A percentile compares a stretch with the other conserved stretches of the same genome.
phyloP scores from a whole-genome alignment of 768 basidiomycete species.

The Cyclocybe aegerita region DNA sequence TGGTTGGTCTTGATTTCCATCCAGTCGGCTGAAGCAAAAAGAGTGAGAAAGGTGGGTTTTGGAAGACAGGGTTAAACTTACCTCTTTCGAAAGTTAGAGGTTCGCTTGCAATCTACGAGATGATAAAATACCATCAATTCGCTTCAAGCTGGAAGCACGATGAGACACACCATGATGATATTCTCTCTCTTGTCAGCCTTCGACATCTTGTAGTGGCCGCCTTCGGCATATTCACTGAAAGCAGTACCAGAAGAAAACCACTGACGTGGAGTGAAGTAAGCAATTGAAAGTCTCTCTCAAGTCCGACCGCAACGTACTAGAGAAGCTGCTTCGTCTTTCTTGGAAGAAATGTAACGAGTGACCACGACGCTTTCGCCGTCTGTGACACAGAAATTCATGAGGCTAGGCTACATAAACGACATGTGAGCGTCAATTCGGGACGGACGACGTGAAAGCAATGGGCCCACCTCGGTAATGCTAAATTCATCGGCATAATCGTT shows the following conservation, averaged over 20 bases:
- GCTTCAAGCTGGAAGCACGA: slow-evolving; percentile 11
- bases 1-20: slow-evolving; percentile 98
- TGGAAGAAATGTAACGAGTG: slow-evolving; percentile 92
- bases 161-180: slow-evolving; percentile 75
- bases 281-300: background rate
- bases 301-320: slow-evolving; percentile 45
- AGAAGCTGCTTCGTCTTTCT: slow-evolving; percentile 89
- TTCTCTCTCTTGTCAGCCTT: slow-evolving; percentile 95
- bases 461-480: slow-evolving; percentile 65
- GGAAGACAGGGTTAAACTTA: slow-evolving; percentile 22
- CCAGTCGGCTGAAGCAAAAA: slow-evolving; percentile 74
- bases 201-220: slow-evolving; percentile 92
- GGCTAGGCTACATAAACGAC: slow-evolving; percentile 57
- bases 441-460: slow-evolving; percentile 1
- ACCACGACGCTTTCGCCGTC: slow-evolving; percentile 94
- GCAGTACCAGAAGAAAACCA: slow-evolving; percentile 97
- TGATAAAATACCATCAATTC: slow-evolving; percentile 1
- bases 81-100: slow-evolving; percentile 97
- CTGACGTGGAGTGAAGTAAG: slow-evolving; percentile 29
- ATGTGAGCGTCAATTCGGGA: background rate
- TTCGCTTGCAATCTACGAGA: slow-evolving; percentile 75
- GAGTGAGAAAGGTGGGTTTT: slow-evolving; percentile 2
- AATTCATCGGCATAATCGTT: slow-evolving; percentile 76
- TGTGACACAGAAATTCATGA: slow-evolving; percentile 96
- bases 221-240: slow-evolving; percentile 86